Evolutionary conservation across 2,329 filamentous ascomycete genomes (phyloP), one percentile per base, ranked within the genome.

Genomic region (Apiospora kogelbergensis): DNA sequence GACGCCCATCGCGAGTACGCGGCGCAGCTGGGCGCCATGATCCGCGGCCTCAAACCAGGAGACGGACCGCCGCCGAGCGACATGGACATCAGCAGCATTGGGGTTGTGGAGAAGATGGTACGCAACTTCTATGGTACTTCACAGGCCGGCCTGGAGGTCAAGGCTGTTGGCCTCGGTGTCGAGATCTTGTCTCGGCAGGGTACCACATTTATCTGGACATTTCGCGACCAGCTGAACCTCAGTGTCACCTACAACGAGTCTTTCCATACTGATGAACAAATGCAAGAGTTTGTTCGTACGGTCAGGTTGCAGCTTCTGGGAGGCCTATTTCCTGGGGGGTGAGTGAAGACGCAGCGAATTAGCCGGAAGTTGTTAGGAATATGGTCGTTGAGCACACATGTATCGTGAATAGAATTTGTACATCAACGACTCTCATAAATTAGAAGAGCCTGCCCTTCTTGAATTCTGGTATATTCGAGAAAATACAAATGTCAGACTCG

Each of bases 191-290:
- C 75, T 0, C 72, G 78, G 26, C 75, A 78, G 69, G 68, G 71
- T 64, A 71, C 74, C 72, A 70, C 75, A 71, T 72, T 72, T 42
- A 72, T 78, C 24, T 80, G 76, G 76, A 79, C 76, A 0, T 80
- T 80, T 42, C 71, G 76, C 7, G 74, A 78, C 53, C 72, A 75
- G 70, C 67, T 80, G 66, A 77, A 72, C 42, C 68, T 80, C 40
- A 74, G 74, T 24, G 73, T 72, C 24, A 76, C 76, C 22, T 80
- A 77, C 70, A 79, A 81, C 40, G 73, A 77, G 67, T 72, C 76
- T 10, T 80, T 75, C 68, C 74, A 80, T 44, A 72, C 72, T 1
- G 67, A 41, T 7, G 69, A 53, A 1, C 76, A 74, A 68, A 76
- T 79, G 71, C 53, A 40, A 6, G 69, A 71, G 53, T 73, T 79